phyloP scores from a whole-genome alignment of 2,329 filamentous ascomycete species.

The Penicillium sp. region DNA sequence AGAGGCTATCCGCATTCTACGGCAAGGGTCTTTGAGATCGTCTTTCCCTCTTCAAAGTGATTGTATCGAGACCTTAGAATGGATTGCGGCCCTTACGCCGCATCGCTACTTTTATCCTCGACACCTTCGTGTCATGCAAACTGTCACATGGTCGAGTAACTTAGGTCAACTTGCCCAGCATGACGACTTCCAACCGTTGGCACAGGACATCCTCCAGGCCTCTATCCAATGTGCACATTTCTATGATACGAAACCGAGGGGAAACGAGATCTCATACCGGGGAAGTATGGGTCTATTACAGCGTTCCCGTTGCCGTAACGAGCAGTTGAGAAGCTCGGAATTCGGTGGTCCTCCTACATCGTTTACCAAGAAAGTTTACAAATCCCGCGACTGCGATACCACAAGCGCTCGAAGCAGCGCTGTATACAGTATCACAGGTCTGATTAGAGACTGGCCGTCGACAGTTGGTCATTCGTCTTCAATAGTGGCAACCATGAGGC shows the following conservation, averaged over 20 bases:
- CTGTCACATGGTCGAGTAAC: background rate
- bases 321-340: background rate
- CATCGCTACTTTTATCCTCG: background rate
- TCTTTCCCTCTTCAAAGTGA: background rate
- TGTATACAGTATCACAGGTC: background rate
- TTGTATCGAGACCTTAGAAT: background rate
- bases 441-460: background rate
- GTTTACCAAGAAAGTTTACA: background rate
- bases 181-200: background rate
- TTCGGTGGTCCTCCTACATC: background rate
- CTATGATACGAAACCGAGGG: background rate
- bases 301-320: background rate
- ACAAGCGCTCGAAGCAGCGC: background rate
- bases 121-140: background rate
- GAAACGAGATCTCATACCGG: background rate
- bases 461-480: background rate
- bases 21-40: background rate
- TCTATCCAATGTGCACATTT: background rate
- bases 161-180: background rate
- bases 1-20: background rate
- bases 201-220: background rate
- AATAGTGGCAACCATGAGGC: background rate
- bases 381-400: background rate
- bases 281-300: background rate
- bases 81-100: background rate